Base-by-base conservation (phyloP, 2,329 filamentous ascomycete species). In the Monilinia fructigena region DNA sequence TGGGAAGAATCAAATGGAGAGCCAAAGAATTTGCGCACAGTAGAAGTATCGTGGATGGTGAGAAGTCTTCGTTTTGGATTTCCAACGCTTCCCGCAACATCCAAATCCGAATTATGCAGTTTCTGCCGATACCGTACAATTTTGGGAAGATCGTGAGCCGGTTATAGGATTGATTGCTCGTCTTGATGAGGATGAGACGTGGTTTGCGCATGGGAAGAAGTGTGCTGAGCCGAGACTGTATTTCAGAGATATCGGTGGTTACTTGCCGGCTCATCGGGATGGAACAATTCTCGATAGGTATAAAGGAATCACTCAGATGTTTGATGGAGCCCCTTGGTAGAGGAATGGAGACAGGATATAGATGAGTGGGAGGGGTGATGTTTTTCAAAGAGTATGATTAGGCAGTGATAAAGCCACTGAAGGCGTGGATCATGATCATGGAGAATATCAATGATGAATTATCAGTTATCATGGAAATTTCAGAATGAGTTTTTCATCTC, bases 201-300 rank as follows among this genome's bases (percentile, higher is more conserved):
- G 56, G 56, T 28, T 42, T 35, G 28, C 16, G 23, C 12, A 14
- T 8, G 28, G 7, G 20, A 48, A 35, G 20, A 4, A 2, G 2
- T 48, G 42, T 16, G 11, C 56, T 2, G 56, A 59, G 28, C 56
- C 56, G 6, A 59, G 56, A 31, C 20, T 52, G 1, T 38, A 4
- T 14, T 40, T 62, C 1, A 11, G 18, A 14, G 47, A 35, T 8
- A 12, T 40, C 1, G 3, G 28, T 3, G 35, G 10, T 7, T 50
- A 26, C 5, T 38, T 59, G 11, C 63, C 63, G 2, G 31, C 18
- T 40, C 23, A 65, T 45, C 12, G 11, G 5, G 63, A 65, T 60
- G 31, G 55, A 0, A 65, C n/a, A 1, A 8, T 60, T 12, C 2
- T 60, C 2, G 8, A 45, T 16, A 31, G 2, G 8, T 60, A 65